phyloP scores from a whole-genome alignment of 2,329 filamentous ascomycete genomes.

The Exophiala oligosperma region DNA sequence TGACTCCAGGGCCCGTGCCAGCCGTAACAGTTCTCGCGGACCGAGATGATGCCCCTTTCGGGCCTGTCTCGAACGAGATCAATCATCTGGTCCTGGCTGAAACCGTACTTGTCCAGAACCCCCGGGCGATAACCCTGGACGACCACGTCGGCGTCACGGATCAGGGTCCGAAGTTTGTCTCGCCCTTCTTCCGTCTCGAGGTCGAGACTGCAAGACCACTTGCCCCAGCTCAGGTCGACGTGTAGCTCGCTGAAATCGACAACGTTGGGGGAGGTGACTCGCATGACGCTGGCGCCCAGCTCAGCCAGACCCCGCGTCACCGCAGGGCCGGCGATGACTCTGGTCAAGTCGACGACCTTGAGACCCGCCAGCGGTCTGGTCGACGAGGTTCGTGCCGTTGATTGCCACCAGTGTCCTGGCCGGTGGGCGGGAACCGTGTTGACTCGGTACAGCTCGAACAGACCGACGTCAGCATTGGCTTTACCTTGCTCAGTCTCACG shows the following conservation, averaged over 20 bases:
- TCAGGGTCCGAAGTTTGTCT: slow-evolving; percentile 41
- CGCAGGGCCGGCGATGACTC: slow-evolving; percentile 46
- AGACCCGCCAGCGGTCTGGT: slow-evolving; percentile 45
- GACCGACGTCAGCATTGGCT: slow-evolving; percentile 41
- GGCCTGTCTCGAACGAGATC: slow-evolving; percentile 39
- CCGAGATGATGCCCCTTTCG: slow-evolving; percentile 48
- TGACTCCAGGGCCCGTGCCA: slow-evolving; percentile 46
- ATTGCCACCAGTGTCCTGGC: slow-evolving; percentile 11
- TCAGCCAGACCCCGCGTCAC: slow-evolving; percentile 43
- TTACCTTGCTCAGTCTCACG: slow-evolving; percentile 41
- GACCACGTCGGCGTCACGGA: slow-evolving; percentile 53
- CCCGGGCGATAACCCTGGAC: slow-evolving; percentile 54
- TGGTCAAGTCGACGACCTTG: slow-evolving; percentile 50
- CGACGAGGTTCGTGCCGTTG: slow-evolving; percentile 28
- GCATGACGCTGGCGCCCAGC: slow-evolving; percentile 48
- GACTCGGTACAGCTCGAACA: slow-evolving; percentile 39
- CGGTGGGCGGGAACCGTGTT: neutral
- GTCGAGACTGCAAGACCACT: slow-evolving; percentile 61
- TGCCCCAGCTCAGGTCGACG: slow-evolving; percentile 70
- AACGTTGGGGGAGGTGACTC: slow-evolving; percentile 44
- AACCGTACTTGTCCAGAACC: slow-evolving; percentile 59
- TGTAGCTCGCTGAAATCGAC: slow-evolving; percentile 60
- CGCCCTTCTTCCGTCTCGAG: slow-evolving; percentile 44
- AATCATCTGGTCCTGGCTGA: slow-evolving; percentile 46
- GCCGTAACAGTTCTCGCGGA: slow-evolving; percentile 53